These are phyloP conservation scores for Zymoseptoria passerinii DNA, from an alignment of 2,329 filamentous ascomycete species.

Conservation along the genomic window DNA sequence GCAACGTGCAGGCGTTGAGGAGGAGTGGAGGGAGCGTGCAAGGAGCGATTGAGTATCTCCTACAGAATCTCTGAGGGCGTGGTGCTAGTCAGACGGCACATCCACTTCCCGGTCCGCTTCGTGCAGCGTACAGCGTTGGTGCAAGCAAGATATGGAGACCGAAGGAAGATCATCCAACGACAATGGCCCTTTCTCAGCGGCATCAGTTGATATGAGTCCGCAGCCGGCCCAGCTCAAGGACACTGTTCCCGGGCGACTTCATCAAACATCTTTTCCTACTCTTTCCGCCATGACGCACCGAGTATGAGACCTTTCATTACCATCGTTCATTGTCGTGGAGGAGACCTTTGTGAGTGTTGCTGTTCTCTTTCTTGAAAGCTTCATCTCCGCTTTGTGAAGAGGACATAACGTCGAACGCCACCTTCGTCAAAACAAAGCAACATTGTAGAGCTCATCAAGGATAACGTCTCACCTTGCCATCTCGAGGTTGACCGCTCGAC, in stretches of 20 bases:
- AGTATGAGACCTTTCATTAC: background rate
- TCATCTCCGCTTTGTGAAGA: constrained; percentile 1
- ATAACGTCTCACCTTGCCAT: background rate
- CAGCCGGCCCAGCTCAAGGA: background rate
- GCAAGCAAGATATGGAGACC: constrained; percentile 4
- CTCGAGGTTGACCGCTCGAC: background rate
- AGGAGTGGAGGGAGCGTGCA: constrained; percentile 89
- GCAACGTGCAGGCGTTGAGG: constrained; percentile 80
- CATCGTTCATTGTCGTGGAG: constrained; percentile 5
- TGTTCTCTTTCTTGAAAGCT: constrained; percentile 10
- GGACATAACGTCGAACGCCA: constrained; percentile 1
- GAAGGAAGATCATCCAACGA: background rate
- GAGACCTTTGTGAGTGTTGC: constrained; percentile 11
- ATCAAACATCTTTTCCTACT: background rate
- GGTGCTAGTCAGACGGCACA: constrained; percentile 6
- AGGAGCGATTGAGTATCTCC: constrained; percentile 72
- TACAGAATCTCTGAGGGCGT: constrained; percentile 18
- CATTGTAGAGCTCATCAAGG: background rate
- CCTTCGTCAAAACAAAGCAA: background rate
- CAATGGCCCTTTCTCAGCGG: background rate
- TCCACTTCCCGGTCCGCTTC: constrained; percentile 2
- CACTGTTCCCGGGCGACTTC: background rate
- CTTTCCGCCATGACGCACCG: background rate
- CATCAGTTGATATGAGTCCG: background rate
- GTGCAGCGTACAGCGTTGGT: constrained; percentile 18